A percentile compares a stretch with the other conserved stretches of the same genome.
These are phyloP conservation scores for Pseudopyrenochaeta lycopersici DNA, from an alignment of 2,329 filamentous ascomycete species.

Conservation along the genomic window DNA sequence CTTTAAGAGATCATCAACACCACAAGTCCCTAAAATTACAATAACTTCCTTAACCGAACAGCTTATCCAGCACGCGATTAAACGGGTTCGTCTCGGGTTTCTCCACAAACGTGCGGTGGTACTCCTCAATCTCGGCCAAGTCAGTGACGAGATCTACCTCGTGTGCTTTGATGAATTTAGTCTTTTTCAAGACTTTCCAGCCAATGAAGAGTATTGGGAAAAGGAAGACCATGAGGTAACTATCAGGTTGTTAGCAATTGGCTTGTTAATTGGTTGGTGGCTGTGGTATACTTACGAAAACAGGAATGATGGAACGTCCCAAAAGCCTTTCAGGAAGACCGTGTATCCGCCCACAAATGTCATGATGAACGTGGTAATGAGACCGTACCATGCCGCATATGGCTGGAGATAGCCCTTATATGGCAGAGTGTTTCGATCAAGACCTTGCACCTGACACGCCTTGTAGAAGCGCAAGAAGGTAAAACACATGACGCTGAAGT, in stretches of 20 bases:
- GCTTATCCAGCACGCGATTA: constrained; percentile 55
- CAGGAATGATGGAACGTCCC: constrained; percentile 75
- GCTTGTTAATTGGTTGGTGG: not conserved
- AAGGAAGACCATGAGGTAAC: constrained; percentile 76
- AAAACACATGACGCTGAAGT: constrained; percentile 65
- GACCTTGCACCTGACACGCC: constrained; percentile 73
- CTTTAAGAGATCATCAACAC: too few species aligned
- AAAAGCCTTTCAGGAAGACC: constrained; percentile 75
- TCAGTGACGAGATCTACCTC: constrained; percentile 72
- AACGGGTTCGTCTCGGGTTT: constrained; percentile 57
- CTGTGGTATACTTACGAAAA: constrained; percentile 61
- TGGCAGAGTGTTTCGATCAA: constrained; percentile 72
- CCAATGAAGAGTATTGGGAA: constrained; percentile 74
- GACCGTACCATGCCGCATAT: constrained; percentile 73
- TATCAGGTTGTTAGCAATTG: constrained; percentile 19
- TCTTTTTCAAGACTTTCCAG: constrained; percentile 76
- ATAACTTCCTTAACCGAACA: constrained; percentile 48
- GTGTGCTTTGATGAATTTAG: constrained; percentile 63
- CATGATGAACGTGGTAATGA: constrained; percentile 73
- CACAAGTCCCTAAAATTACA: not conserved
- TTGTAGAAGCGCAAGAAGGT: constrained; percentile 78
- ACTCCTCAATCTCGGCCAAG: constrained; percentile 73
- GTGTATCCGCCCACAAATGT: constrained; percentile 78
- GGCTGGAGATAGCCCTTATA: constrained; percentile 76
- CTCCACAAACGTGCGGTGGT: constrained; percentile 68